Evolutionary conservation across 1,284 basidiomycete genomes (phyloP), one percentile per base, ranked within the genome.

Genomic region (Malassezia sympodialis): DNA sequence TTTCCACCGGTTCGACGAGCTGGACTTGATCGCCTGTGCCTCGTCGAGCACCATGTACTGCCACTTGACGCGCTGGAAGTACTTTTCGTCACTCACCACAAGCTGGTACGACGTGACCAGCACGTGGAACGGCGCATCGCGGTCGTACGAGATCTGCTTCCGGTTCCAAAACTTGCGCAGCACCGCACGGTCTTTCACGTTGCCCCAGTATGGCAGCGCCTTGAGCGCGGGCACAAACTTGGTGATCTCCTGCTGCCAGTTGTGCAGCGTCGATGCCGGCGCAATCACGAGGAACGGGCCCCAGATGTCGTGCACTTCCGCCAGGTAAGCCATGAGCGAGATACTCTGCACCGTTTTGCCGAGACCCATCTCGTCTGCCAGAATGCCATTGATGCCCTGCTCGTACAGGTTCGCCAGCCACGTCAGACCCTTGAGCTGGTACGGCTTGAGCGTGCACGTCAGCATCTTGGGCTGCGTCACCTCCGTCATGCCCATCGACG

Each of bases 21-120:
- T 90, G 67, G 91, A 94, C 80, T 99, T 99, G 81, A 99, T 98
- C 56, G 96, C 96, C 77, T 99, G 94, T 10, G 94, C 94, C 77
- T 99, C 94, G 72, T 99, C 94, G 12, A 99, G 81, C 56, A 99
- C 84, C 94, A 98, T 98, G 75, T 98, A 99, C 78, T 99, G 94
- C 94, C 94, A 99, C 73, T 91, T 94, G 67, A 98, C 85, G 32
- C 87, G 83, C 74, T 94, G 88, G 76, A 99, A 96, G 77, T 99
- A 96, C 72, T 96, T 90, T 69, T 96, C 91, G 75, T 99, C 94
- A 78, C 88, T 87, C 8, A 90, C 91, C 35, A 96, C 91, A 68
- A 98, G 78, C 74, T 96, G 91, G 77, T 99, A 99, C 69, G 88
- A 93, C 8, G 94, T 98, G 61, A 99, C 89, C 24, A 99, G 80